Conservation (phyloP, 352 stramenopile species). For the Globisporangium apiculatum region DNA sequence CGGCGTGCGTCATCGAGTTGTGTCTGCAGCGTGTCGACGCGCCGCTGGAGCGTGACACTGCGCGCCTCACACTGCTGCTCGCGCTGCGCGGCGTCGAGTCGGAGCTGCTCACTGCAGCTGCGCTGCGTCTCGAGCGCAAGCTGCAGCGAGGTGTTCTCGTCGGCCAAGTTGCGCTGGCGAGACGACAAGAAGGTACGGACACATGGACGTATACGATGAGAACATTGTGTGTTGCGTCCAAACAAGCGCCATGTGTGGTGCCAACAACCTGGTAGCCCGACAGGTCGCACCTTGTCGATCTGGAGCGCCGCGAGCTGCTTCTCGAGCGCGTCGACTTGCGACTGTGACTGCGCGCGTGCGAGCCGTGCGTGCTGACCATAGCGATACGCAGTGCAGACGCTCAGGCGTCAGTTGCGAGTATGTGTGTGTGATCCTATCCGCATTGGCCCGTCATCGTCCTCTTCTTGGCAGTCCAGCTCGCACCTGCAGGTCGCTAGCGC, state of each 20-base stretch:
- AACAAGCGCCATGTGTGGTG: too few species aligned
- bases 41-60: constrained; percentile 18
- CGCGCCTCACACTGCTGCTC: constrained; percentile 14
- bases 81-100: constrained; percentile 12
- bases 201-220: too few species aligned
- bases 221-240: too few species aligned
- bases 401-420: too few species aligned
- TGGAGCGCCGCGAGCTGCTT: constrained; percentile 11
- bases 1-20: constrained; percentile 12
- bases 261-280: too few species aligned
- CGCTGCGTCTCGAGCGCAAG: constrained; percentile 16
- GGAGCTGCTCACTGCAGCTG: constrained; percentile 8
- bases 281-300: constrained; percentile 6
- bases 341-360: constrained; percentile 11
- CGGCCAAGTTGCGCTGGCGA: constrained; percentile 6
- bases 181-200: too few species aligned
- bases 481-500: constrained; percentile 36
- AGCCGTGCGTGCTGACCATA: constrained; percentile 6
- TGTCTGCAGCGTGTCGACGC: constrained; percentile 21
- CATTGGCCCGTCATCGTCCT: too few species aligned
- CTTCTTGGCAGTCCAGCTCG: neutral
- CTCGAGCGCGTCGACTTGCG: constrained; percentile 11
- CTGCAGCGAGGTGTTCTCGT: constrained; percentile 25
- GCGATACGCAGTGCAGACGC: neutral
- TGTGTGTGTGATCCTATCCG: neutral